Evolutionary conservation across 2,329 filamentous ascomycete genomes (phyloP), one percentile per base, ranked within the genome.

Genomic region (Venturia asperata): DNA sequence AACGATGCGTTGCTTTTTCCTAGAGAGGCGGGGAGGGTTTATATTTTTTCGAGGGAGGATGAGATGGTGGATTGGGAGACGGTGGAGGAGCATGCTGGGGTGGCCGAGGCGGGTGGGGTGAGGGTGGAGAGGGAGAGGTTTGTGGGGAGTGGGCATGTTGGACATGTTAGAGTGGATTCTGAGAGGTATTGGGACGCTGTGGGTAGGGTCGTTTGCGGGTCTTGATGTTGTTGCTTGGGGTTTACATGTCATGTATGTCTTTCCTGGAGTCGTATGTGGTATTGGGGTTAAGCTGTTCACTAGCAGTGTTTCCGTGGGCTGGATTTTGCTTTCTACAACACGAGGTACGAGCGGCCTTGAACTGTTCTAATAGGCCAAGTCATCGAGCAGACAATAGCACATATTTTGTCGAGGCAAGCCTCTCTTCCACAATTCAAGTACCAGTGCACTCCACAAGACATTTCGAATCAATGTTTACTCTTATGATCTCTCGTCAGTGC

Each of bases 31-130:
- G 78, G 79, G 21, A 76, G 82, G 62, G 69, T 86, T 66, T 87
- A 85, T 72, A 68, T 86, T 37, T 87, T 87, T 70, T 85, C 83
- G 67, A 81, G 80, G 66, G 79, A 79, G 61, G 85, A 87, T 67
- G 76, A 81, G 55, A 77, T 87, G 67, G 85, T 87, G 13, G 71
- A 75, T 3, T 82, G 78, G 71, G 70, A 81, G 66, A 84, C 87
- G 67, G 80, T 87, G 0, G 82, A 85, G 68, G 75, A 75, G 17
- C 82, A 87, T 69, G 82, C 79, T 0, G 78, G 79, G 2, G 72
- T 78, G 43, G 80, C 83, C 1, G 75, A 71, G 66, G 69, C 71
- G 15, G 76, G 76, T 64, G 85, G 85, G 0, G 86, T 82, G 68
- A 70, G 71, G 27, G 79, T 82, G 1, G 75, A 78, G 1, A 74